Evolutionary conservation across 768 basidiomycete species (phyloP).

Genomic region (Trametes gibbosa): DNA sequence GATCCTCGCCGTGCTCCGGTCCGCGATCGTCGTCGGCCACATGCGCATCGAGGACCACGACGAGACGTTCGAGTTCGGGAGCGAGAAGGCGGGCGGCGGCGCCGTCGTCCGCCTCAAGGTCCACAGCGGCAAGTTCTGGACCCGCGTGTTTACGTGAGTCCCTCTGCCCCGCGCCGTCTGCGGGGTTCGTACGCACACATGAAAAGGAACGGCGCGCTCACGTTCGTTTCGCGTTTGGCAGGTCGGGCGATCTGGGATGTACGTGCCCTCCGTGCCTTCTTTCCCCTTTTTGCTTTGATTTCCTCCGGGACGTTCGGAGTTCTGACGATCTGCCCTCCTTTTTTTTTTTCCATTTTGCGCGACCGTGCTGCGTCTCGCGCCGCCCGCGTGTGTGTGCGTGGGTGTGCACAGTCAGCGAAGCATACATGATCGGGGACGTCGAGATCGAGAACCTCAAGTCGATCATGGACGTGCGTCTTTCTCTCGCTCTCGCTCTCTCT

Average conservation of each 20-base stretch:
- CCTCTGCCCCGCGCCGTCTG: neutral
- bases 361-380: too few relatives aligned
- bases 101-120: slow-evolving; percentile 27
- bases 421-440: slow-evolving; percentile 37
- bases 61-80: slow-evolving; percentile 26
- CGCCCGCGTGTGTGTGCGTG: too few relatives aligned
- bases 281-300: neutral
- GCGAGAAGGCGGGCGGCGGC: slow-evolving; percentile 1
- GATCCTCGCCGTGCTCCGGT: slow-evolving; percentile 24
- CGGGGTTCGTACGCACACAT: too few relatives aligned
- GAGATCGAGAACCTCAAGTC: slow-evolving; percentile 30
- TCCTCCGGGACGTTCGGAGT: neutral
- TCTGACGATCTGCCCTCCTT: neutral
- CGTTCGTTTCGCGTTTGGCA: slow-evolving; percentile 6
- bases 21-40: slow-evolving; percentile 25
- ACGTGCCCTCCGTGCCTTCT: slow-evolving; percentile 4
- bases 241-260: slow-evolving; percentile 35
- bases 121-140: slow-evolving; percentile 33
- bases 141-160: slow-evolving; percentile 32
- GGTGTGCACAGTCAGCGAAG: slow-evolving; percentile 32
- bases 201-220: neutral
- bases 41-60: slow-evolving; percentile 31
- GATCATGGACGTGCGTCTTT: slow-evolving; percentile 32
- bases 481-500: neutral
- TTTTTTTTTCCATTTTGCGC: too few relatives aligned